phyloP scores from a whole-genome alignment of 441 rosid genomes.

The Erodium moschatum region DNA sequence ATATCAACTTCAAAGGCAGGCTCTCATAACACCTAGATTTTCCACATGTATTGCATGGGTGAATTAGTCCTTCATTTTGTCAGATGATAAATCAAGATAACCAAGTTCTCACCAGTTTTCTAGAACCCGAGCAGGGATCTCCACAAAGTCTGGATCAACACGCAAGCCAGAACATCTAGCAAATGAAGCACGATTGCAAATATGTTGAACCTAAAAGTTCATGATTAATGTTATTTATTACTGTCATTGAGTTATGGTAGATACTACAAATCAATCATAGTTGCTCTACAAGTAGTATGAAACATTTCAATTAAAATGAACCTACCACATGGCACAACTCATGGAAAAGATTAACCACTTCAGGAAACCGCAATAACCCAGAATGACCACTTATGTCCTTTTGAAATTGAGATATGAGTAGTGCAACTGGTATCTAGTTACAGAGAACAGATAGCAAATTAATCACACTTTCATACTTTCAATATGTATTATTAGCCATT shows the following conservation, averaged over 20 bases:
- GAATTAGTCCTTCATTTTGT: conserved; percentile 7
- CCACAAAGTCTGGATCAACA: conserved; percentile 82
- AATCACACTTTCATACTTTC: neutral
- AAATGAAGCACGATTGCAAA: conserved; percentile 86
- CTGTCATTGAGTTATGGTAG: conserved; percentile 2
- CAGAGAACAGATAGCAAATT: conserved; percentile 20
- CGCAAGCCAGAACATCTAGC: conserved; percentile 78
- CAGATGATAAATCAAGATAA: conserved; percentile 16
- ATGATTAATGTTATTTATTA: conserved; percentile 11
- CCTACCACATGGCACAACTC: conserved; percentile 97
- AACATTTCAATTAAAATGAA: conserved; percentile 18
- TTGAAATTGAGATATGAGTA: conserved; percentile 64
- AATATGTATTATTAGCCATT: neutral
- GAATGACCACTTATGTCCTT: conserved; percentile 40
- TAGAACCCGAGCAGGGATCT: conserved; percentile 73
- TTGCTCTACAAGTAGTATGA: neutral
- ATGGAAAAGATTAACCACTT: conserved; percentile 83
- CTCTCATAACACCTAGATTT: conserved; percentile 77
- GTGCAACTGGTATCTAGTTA: conserved; percentile 59
- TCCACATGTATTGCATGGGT: conserved; percentile 21
- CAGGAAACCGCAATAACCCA: conserved; percentile 65
- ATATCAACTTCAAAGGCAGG: conserved; percentile 75
- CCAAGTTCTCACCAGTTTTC: conserved; percentile 60
- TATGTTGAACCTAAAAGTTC: conserved; percentile 64
- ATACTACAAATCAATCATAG: conserved; percentile 13